Percentiles rank a stretch among this genome's conserved stretches.
phyloP scores from a whole-genome alignment of 164 flowering plant species.

The Euptelea pleiosperma region DNA sequence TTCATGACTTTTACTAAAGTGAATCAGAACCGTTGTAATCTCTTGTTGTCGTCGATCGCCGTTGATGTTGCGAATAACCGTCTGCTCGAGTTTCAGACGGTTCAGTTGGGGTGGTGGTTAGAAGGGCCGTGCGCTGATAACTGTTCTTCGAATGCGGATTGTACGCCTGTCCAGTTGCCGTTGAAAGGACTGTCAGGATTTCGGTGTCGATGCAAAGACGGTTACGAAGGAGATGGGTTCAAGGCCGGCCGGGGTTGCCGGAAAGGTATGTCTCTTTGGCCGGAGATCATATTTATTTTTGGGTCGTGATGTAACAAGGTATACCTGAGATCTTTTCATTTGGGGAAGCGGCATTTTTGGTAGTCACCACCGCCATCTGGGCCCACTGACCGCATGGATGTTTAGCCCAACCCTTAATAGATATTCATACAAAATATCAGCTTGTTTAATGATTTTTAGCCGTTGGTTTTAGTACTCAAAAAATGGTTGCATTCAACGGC shows the following conservation, averaged over 20 bases:
- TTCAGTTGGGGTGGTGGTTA: constrained; percentile 76
- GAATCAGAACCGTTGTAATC: constrained; percentile 25
- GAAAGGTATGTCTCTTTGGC: constrained; percentile 33
- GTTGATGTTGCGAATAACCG: constrained; percentile 16
- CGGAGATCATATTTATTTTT: no score
- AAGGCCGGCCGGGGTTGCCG: constrained; percentile 54
- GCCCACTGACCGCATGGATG: no score
- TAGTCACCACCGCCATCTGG: background rate
- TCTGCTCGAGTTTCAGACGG: constrained; percentile 44
- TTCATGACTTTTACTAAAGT: constrained; percentile 25
- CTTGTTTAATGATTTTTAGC: no score
- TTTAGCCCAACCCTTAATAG: no score
- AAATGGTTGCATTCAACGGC: no score
- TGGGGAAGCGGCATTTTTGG: no score
- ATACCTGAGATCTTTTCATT: no score
- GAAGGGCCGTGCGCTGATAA: constrained; percentile 26
- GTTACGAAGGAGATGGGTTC: constrained; percentile 69
- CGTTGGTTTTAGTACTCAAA: no score
- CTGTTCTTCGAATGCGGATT: constrained; percentile 41
- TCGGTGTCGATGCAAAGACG: constrained; percentile 55
- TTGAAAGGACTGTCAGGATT: constrained; percentile 19
- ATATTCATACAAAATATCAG: no score
- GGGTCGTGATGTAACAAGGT: no score
- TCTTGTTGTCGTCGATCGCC: constrained; percentile 43
- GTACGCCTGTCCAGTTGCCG: constrained; percentile 28